phyloP scores from a whole-genome alignment of 2,329 filamentous ascomycete genomes.

The Tolypocladium tropicale region DNA sequence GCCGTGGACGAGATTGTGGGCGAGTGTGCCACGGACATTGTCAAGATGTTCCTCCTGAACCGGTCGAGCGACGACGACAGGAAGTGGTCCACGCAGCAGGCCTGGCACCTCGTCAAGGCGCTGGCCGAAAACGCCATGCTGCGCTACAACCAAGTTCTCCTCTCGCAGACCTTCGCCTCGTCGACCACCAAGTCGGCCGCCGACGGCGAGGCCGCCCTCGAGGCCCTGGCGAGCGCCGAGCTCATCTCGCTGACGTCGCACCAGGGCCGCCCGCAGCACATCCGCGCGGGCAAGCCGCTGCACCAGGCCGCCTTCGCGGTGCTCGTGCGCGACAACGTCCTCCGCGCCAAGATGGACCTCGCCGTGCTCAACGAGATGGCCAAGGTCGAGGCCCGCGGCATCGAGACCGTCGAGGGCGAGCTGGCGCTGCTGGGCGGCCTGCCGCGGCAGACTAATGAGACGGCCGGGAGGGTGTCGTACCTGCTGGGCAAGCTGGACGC shows the following conservation, averaged over 20 bases:
- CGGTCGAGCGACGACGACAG: conserved; percentile 36
- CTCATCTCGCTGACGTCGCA: conserved; percentile 66
- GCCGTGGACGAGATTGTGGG: conserved; percentile 84
- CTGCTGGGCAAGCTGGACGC: conserved; percentile 61
- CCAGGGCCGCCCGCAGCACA: conserved; percentile 66
- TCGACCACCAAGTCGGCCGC: conserved; percentile 36
- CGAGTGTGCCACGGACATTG: conserved; percentile 78
- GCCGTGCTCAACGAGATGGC: conserved; percentile 58
- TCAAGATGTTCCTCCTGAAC: conserved; percentile 83
- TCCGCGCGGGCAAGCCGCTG: conserved; percentile 76
- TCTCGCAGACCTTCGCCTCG: conserved; percentile 63
- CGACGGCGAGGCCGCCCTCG: conserved; percentile 65
- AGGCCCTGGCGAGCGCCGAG: conserved; percentile 74
- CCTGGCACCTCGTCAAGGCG: conserved; percentile 77
- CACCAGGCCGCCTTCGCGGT: conserved; percentile 74
- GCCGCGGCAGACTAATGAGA: conserved; percentile 60
- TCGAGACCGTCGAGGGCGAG: conserved; percentile 73
- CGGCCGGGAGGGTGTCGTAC: conserved; percentile 57
- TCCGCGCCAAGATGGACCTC: conserved; percentile 65
- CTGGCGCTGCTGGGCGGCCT: conserved; percentile 59
- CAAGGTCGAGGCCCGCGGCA: conserved; percentile 60
- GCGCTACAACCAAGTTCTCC: conserved; percentile 76
- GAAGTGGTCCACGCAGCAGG: conserved; percentile 75
- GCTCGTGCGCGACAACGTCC: conserved; percentile 59
- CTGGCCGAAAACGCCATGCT: conserved; percentile 60